Conservation (phyloP, 495 filamentous ascomycete genomes). For the Thermochaetoides thermophila region DNA sequence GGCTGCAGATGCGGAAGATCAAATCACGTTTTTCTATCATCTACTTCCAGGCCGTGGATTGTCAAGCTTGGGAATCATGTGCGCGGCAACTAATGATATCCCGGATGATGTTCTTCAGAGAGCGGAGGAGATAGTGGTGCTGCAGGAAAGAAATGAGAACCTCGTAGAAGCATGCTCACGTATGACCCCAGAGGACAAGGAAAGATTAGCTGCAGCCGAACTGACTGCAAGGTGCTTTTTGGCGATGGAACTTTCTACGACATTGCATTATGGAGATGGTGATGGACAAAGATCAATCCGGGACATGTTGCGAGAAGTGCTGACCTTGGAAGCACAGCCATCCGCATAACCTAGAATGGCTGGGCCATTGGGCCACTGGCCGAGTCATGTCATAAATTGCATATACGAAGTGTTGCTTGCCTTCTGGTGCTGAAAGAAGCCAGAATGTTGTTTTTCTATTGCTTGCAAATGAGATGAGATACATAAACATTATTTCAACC, state of each 20-base stretch:
- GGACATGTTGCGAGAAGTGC: conserved; percentile 4
- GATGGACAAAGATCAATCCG: too few species aligned
- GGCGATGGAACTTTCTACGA: conserved; percentile 3
- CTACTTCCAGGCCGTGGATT: conserved; percentile 51
- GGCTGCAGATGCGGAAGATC: conserved; percentile 45
- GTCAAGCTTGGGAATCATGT: conserved; percentile 76
- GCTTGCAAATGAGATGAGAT: too few species aligned
- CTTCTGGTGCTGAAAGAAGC: too few species aligned
- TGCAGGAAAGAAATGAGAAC: conserved; percentile 45
- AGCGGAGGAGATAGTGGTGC: conserved; percentile 57
- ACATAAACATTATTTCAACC: too few species aligned
- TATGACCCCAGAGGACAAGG: conserved; percentile 7
- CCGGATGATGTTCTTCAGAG: conserved; percentile 54
- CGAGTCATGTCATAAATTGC: too few species aligned
- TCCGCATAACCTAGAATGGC: too few species aligned
- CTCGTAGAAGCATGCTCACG: conserved; percentile 8
- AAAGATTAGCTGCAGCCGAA: conserved; percentile 6
- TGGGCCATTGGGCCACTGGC: too few species aligned
- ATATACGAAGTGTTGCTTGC: too few species aligned
- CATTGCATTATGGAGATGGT: not conserved
- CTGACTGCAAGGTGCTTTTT: conserved; percentile 10
- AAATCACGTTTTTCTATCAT: conserved; percentile 82
- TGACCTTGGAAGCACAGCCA: not conserved
- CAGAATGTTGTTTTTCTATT: too few species aligned
- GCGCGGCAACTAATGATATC: conserved; percentile 74